These are phyloP conservation scores for Schizophyllum amplum DNA, from an alignment of 1,284 basidiomycete genomes.

Conservation along the genomic window DNA sequence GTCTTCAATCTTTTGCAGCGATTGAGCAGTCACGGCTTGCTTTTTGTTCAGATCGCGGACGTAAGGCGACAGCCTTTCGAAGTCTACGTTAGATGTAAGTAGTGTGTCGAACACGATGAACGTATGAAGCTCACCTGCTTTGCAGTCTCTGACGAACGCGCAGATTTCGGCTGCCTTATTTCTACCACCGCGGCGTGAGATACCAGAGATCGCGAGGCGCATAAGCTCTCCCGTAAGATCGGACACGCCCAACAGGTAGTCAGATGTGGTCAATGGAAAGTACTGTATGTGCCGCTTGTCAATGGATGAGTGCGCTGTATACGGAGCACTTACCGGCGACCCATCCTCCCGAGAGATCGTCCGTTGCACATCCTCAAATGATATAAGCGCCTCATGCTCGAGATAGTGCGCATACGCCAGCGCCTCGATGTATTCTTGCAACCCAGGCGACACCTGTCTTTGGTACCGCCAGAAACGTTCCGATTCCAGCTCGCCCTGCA, in stretches of 20 bases:
- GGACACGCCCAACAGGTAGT: conserved; percentile 88
- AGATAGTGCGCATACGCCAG: conserved; percentile 87
- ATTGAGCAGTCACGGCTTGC: conserved; percentile 78
- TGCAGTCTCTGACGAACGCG: conserved; percentile 73
- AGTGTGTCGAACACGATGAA: too few species aligned
- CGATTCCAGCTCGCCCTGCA: conserved; percentile 61
- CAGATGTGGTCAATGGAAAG: conserved; percentile 63
- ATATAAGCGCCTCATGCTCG: conserved; percentile 63
- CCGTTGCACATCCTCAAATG: conserved; percentile 60
- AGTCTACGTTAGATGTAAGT: too few species aligned
- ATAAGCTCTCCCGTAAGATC: conserved; percentile 98
- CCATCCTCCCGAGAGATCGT: conserved; percentile 46
- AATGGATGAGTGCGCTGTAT: conserved; percentile 1
- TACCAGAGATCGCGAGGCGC: conserved; percentile 83
- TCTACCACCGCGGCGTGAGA: conserved; percentile 64
- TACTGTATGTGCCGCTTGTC: conserved; percentile 33
- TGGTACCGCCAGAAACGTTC: conserved; percentile 78
- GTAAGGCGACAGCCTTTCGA: conserved; percentile 66
- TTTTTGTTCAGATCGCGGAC: conserved; percentile 79
- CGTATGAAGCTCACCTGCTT: conserved; percentile 64
- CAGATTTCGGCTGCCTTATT: conserved; percentile 65
- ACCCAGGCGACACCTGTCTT: conserved; percentile 64
- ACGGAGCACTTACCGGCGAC: conserved; percentile 44
- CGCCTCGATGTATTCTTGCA: conserved; percentile 93
- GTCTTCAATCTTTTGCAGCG: conserved; percentile 90